These are phyloP conservation scores for Apostasia ramifera DNA, from an alignment of 106 monocot species.

Conservation along the genomic window DNA sequence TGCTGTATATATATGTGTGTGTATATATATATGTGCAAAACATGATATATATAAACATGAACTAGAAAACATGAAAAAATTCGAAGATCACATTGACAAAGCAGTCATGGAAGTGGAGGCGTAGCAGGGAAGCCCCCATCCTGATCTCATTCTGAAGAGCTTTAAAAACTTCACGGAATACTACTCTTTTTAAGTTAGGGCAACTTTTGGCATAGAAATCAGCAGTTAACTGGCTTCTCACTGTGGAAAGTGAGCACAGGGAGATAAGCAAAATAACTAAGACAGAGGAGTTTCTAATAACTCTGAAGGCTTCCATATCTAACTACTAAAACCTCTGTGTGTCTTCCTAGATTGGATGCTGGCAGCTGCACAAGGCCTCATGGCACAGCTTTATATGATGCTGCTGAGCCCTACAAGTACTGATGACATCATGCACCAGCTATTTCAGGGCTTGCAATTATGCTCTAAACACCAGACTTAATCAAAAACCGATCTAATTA, in stretches of 20 bases:
- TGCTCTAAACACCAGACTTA: too few relatives aligned
- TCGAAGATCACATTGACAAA: slow-evolving; percentile 46
- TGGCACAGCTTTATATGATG: too few relatives aligned
- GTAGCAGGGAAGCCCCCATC: slow-evolving; percentile 66
- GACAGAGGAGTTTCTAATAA: too few relatives aligned
- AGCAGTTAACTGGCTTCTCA: slow-evolving; percentile 29
- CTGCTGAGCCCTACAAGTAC: too few relatives aligned
- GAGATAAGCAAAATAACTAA: slow-evolving; percentile 3
- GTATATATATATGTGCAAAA: not conserved
- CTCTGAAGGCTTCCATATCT: too few relatives aligned
- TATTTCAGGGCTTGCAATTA: too few relatives aligned
- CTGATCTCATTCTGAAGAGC: slow-evolving; percentile 49
- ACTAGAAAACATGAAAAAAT: not conserved
- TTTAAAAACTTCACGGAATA: slow-evolving; percentile 20
- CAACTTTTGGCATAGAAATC: slow-evolving; percentile 47
- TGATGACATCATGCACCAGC: too few relatives aligned
- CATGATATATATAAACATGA: not conserved
- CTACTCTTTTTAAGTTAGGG: slow-evolving; percentile 33
- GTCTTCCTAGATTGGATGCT: too few relatives aligned
- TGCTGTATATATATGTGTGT: too few relatives aligned
- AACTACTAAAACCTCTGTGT: too few relatives aligned
- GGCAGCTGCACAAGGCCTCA: too few relatives aligned
- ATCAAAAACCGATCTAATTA: too few relatives aligned
- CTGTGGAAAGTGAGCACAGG: slow-evolving; percentile 8
- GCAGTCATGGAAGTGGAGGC: slow-evolving; percentile 78